Evolutionary conservation across 345 rosid species (phyloP), one percentile per base, ranked within the genome.

Genomic region (Noccaea bulbosa): DNA sequence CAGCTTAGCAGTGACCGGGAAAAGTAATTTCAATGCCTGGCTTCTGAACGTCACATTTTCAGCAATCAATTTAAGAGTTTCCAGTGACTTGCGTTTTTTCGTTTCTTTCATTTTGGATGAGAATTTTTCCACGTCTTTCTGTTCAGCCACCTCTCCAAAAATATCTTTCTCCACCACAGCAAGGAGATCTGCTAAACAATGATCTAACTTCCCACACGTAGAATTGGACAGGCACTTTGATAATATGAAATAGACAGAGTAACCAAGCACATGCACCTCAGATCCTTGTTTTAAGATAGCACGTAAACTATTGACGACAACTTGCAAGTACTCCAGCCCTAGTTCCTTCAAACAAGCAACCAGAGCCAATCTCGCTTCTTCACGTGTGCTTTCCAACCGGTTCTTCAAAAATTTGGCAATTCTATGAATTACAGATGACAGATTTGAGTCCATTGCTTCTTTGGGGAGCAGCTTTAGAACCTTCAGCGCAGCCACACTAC

Each of bases 101-200:
- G 98, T 88, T 82, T 94, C 99, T 73, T 89, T 94, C 98, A 89
- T 94, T 73, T 91, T 94, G 17, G 86, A 80, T 70, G 89, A 86
- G 65, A 91, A 86, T 80, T 89, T 89, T 24, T 81, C 89, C 75
- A 83, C 98, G 65, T 89, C 96, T 71, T 89, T 94, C 81, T 94
- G 87, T 78, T 94, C 99, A 7, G 93, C 84, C 76, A 91, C 96
- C 81, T 86, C 86, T 67, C 98, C 96, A 60, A 94, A 88, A 76
- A 91, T 89, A 69, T 91, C 93, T 32, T 69, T 83, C 75, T 82
- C 87, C 52, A 87, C 96, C 46, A 87, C 87, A 44, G 81, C 63
- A 20, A 89, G 90, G 58, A 94, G 95, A 76, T 89, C 98, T 30
- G 73, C 83, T 81, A 88, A 69, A 79, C 96, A 91, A 72, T 87